Conservation (phyloP, 345 rosid genomes). For the Balakata baccata region DNA sequence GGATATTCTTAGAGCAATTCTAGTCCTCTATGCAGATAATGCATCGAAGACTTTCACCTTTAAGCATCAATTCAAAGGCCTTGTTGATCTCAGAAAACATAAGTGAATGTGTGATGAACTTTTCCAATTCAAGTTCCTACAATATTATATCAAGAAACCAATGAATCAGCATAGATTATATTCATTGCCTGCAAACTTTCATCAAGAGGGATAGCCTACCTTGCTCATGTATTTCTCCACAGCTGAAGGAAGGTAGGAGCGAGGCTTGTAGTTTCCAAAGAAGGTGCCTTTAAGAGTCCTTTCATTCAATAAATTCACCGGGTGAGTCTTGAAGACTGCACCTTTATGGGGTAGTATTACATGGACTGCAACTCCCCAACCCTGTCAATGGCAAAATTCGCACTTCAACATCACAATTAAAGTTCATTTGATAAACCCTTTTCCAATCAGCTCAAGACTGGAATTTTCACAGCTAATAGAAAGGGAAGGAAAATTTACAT, state of each 20-base stretch:
- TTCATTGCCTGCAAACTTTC: no score
- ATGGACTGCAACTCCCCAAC: conserved; percentile 76
- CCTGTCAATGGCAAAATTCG: conserved; percentile 28
- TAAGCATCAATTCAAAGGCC: no score
- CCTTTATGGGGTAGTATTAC: conserved; percentile 70
- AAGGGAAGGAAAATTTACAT: conserved; percentile 17
- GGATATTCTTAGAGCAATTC: no score
- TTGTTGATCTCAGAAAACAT: no score
- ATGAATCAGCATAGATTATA: no score
- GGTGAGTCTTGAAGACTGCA: conserved; percentile 57
- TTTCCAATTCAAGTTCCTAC: no score
- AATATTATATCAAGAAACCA: no score
- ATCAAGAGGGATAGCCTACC: conserved; percentile 16
- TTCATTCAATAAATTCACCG: conserved; percentile 54
- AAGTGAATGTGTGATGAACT: no score
- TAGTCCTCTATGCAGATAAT: no score
- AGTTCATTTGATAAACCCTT: not conserved
- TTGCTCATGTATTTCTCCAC: conserved; percentile 65
- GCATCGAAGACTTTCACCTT: no score
- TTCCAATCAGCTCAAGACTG: not conserved
- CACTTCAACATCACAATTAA: no score
- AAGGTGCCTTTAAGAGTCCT: conserved; percentile 69
- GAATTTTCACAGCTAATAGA: no score
- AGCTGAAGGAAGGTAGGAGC: conserved; percentile 51
- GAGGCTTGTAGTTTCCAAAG: conserved; percentile 68